Conservation (phyloP, 805 yeast genomes). For the Kazachstania taianensis region DNA sequence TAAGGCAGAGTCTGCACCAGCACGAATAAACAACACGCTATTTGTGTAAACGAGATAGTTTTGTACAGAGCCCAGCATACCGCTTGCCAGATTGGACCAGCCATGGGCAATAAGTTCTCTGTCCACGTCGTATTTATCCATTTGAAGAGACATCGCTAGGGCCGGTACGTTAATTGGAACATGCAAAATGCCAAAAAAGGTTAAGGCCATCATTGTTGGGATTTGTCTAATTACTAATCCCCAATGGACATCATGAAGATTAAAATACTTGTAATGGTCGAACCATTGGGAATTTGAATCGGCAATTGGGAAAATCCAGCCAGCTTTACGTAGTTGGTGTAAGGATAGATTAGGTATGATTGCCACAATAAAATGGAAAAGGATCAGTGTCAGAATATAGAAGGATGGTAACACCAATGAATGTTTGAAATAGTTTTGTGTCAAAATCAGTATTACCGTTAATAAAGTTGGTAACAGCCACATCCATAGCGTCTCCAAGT, state of each 20-base stretch:
- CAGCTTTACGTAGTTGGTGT: constrained; percentile 50
- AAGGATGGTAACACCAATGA: constrained; percentile 73
- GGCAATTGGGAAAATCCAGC: constrained; percentile 66
- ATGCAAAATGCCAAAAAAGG: constrained; percentile 90
- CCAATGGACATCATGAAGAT: constrained; percentile 70
- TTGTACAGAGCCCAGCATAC: constrained; percentile 78
- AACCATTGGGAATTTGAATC: constrained; percentile 79
- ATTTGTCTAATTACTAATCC: constrained; percentile 50
- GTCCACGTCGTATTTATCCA: constrained; percentile 79
- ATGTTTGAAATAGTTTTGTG: constrained; percentile 53
- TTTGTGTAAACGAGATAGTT: constrained; percentile 93
- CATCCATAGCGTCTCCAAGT: constrained; percentile 36
- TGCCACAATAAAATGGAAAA: constrained; percentile 61
- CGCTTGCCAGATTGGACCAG: constrained; percentile 75
- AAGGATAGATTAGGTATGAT: constrained; percentile 58
- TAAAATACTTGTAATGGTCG: constrained; percentile 64
- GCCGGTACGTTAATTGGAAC: constrained; percentile 99
- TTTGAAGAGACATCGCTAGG: constrained; percentile 77
- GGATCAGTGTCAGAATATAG: constrained; percentile 58
- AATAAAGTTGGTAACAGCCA: constrained; percentile 66
- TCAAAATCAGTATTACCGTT: constrained; percentile 47
- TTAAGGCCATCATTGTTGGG: constrained; percentile 91
- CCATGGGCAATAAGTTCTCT: constrained; percentile 94
- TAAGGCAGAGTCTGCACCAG: constrained; percentile 84
- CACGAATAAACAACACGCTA: constrained; percentile 79